Evolutionary conservation across 768 basidiomycete species (phyloP).

Genomic region (Leccinum variicolor): DNA sequence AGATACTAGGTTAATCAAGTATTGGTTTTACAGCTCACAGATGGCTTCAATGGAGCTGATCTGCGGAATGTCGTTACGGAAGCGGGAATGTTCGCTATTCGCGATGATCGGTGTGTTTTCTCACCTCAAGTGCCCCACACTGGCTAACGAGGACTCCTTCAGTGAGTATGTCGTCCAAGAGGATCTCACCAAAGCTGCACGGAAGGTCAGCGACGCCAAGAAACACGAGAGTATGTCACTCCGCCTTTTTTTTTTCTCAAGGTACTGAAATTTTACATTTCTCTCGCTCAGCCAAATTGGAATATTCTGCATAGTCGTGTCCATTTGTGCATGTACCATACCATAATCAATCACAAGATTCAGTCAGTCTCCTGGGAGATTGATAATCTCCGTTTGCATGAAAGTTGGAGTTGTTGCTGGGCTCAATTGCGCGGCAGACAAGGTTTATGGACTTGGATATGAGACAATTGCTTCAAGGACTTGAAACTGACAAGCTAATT

Average conservation of each 20-base stretch:
- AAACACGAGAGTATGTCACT: conserved; percentile 88
- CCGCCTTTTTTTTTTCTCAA: not conserved
- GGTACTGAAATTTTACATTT: not conserved
- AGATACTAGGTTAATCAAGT: not conserved
- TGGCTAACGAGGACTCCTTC: conserved; percentile 1
- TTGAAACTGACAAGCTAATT: too few species aligned
- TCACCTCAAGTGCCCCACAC: not conserved
- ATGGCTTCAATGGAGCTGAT: conserved; percentile 96
- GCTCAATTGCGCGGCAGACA: not conserved
- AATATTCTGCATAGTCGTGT: conserved; percentile 38
- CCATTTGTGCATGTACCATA: conserved; percentile 21
- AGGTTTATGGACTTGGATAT: not conserved
- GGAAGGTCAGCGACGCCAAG: conserved; percentile 95
- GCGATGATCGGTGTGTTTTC: conserved; percentile 78
- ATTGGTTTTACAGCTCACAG: conserved; percentile 57
- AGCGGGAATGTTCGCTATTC: conserved; percentile 97
- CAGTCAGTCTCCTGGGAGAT: not conserved
- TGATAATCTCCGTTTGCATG: not conserved
- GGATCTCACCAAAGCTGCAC: conserved; percentile 92
- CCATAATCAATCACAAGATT: conserved; percentile 2
- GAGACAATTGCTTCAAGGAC: not conserved
- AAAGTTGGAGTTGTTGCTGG: too few species aligned
- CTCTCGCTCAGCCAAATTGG: conserved; percentile 36
- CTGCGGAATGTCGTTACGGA: conserved; percentile 93
- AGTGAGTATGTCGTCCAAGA: conserved; percentile 93